Percentiles rank a stretch among this genome's conserved stretches.
phyloP scores from a whole-genome alignment of 116 monocot genomes.

The Papilionanthe hybrid region DNA sequence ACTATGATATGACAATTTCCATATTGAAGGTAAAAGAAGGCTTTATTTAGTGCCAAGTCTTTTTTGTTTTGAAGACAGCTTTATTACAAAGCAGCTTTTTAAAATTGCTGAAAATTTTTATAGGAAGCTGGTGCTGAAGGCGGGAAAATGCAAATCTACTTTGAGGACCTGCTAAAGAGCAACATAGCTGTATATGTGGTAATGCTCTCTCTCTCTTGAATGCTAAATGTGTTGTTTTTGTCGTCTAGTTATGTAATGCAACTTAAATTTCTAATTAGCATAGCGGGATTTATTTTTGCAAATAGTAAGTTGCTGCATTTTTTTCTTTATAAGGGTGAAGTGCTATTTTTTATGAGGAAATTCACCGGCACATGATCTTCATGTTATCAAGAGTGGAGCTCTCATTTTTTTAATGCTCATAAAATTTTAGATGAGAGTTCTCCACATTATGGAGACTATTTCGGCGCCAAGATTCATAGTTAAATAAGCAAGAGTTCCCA shows the following conservation, averaged over 20 bases:
- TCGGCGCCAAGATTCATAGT: too few relatives aligned
- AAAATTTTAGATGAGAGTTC: not conserved
- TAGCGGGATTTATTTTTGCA: not conserved
- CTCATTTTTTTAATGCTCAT: not conserved
- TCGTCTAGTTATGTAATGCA: not conserved
- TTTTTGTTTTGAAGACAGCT: not conserved
- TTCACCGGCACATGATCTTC: not conserved
- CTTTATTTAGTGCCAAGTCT: not conserved
- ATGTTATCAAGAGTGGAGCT: not conserved
- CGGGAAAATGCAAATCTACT: conserved; percentile 75
- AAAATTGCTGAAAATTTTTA: conserved; percentile 12
- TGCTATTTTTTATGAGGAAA: not conserved
- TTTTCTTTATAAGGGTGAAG: not conserved
- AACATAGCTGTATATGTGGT: conserved; percentile 92
- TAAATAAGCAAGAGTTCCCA: too few relatives aligned
- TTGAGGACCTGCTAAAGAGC: conserved; percentile 88
- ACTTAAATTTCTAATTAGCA: not conserved
- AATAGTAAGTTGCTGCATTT: not conserved
- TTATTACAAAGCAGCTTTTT: not conserved
- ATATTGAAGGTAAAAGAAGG: conserved; percentile 60
- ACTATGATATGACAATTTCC: conserved; percentile 93
- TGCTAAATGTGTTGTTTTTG: not conserved
- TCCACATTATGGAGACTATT: too few relatives aligned
- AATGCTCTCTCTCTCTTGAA: conserved; percentile 2
- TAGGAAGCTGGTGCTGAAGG: conserved; percentile 93